Evolutionary conservation across 345 rosid genomes (phyloP).

Genomic region (Hypericum androsaemum): DNA sequence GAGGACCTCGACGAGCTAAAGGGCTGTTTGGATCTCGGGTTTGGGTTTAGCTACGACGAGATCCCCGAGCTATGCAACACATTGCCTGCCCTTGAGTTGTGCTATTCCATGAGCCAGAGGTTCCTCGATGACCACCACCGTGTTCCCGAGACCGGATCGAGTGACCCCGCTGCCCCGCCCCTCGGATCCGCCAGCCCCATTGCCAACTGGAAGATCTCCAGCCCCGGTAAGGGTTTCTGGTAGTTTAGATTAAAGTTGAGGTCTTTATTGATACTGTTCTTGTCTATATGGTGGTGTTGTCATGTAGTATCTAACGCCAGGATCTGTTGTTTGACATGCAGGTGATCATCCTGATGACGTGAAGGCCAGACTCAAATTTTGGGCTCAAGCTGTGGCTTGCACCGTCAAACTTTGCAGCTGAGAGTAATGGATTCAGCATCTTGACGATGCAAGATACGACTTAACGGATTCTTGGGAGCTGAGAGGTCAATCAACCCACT

Average conservation of each 20-base stretch:
- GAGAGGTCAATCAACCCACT: conserved; percentile 13
- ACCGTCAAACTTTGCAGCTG: conserved; percentile 78
- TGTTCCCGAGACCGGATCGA: conserved; percentile 28
- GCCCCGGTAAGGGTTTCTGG: conserved; percentile 50
- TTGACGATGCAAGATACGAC: conserved; percentile 4
- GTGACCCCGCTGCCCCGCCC: neutral
- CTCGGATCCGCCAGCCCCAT: conserved; percentile 44
- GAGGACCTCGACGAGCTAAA: conserved; percentile 90
- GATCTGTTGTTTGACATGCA: conserved; percentile 11
- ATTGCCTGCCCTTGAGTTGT: conserved; percentile 94
- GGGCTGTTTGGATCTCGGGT: conserved; percentile 94
- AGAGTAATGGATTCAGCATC: conserved; percentile 10
- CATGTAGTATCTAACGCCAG: conserved; percentile 8
- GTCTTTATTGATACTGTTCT: neutral
- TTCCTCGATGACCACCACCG: conserved; percentile 61
- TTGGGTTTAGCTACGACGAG: conserved; percentile 86
- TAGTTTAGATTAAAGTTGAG: neutral
- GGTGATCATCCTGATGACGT: conserved; percentile 98
- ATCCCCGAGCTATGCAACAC: conserved; percentile 96
- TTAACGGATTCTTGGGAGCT: conserved; percentile 6
- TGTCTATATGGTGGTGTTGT: neutral
- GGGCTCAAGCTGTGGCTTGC: conserved; percentile 99
- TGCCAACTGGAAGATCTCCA: conserved; percentile 93
- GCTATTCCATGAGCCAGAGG: conserved; percentile 93
- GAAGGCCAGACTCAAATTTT: conserved; percentile 84